Conservation (phyloP, 768 basidiomycete genomes). For the Leccinum obscurum region DNA sequence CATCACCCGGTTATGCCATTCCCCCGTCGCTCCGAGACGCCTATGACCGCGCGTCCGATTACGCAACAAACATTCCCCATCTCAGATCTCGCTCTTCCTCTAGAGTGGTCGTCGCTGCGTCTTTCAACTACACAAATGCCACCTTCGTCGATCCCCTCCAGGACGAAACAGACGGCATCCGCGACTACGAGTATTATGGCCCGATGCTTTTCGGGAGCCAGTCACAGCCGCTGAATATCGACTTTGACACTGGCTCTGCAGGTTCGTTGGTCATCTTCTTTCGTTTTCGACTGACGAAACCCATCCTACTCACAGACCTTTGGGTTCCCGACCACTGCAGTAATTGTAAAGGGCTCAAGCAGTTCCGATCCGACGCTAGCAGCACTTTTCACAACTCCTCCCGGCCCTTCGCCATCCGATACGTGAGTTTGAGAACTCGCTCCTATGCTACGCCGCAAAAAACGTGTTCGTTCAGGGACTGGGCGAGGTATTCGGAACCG, state of each 20-base stretch:
- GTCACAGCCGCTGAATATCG: constrained; percentile 50
- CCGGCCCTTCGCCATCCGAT: constrained; percentile 40
- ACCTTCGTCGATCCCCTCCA: constrained; percentile 29
- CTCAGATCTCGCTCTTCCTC: constrained; percentile 2
- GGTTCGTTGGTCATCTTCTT: constrained; percentile 8
- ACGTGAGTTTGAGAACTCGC: constrained; percentile 36
- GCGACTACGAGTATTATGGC: constrained; percentile 51
- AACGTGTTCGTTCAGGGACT: constrained; percentile 41
- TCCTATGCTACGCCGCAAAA: constrained; percentile 1
- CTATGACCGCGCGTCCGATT: constrained; percentile 24
- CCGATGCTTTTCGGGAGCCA: constrained; percentile 53
- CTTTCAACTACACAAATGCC: neutral
- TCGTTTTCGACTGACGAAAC: neutral
- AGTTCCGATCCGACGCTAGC: constrained; percentile 42
- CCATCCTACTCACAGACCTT: constrained; percentile 44
- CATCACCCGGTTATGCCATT: constrained; percentile 9
- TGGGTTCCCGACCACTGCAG: constrained; percentile 50
- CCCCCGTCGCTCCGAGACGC: constrained; percentile 12
- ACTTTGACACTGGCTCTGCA: constrained; percentile 66
- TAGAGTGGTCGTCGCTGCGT: neutral
- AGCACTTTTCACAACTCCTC: constrained; percentile 39
- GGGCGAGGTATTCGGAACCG: constrained; percentile 50
- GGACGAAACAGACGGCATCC: constrained; percentile 38
- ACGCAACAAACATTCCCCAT: constrained; percentile 12
- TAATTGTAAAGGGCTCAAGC: constrained; percentile 35